Percentiles rank a stretch among this genome's conserved stretches.
These are phyloP conservation scores for Lipomyces oligophaga DNA, from an alignment of 805 yeast genomes.

Conservation along the genomic window DNA sequence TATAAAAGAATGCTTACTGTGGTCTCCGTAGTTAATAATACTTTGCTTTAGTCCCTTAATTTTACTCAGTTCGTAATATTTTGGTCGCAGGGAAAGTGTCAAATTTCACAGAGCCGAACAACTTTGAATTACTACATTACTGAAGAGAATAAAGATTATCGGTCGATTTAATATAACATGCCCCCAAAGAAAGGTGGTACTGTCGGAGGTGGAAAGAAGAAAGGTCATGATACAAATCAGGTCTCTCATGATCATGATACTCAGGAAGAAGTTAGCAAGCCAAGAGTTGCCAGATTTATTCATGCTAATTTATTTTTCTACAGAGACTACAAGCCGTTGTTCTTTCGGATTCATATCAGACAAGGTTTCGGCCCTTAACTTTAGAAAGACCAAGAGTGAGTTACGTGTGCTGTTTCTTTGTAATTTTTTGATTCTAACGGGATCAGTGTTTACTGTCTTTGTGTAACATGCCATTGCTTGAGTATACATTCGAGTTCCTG, in stretches of 20 bases:
- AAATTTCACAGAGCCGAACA: too few relatives aligned
- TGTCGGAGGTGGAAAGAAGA: slow-evolving; percentile 8
- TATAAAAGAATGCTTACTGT: too few relatives aligned
- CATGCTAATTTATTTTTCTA: not conserved
- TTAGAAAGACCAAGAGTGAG: slow-evolving; percentile 66
- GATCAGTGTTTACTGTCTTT: slow-evolving; percentile 79
- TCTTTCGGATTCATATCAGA: slow-evolving; percentile 87
- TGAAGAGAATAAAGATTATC: too few relatives aligned
- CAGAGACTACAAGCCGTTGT: slow-evolving; percentile 87
- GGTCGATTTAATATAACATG: slow-evolving; percentile 4
- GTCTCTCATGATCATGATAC: slow-evolving; percentile 11
- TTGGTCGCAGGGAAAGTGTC: too few relatives aligned
- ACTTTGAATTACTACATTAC: too few relatives aligned
- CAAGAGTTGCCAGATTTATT: not conserved
- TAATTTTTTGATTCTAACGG: not conserved
- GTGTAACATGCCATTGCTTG: slow-evolving; percentile 90
- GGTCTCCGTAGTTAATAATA: too few relatives aligned
- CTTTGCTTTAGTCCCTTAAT: too few relatives aligned
- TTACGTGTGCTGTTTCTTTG: not conserved
- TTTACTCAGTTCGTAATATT: too few relatives aligned
- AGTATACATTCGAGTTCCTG: slow-evolving; percentile 89
- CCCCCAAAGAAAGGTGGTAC: slow-evolving; percentile 18
- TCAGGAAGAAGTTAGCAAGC: slow-evolving; percentile 16
- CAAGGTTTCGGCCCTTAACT: slow-evolving; percentile 89
- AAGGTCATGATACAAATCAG: slow-evolving; percentile 7